Evolutionary conservation across 2,329 filamentous ascomycete genomes (phyloP).

Genomic region (Neonectria ditissima): DNA sequence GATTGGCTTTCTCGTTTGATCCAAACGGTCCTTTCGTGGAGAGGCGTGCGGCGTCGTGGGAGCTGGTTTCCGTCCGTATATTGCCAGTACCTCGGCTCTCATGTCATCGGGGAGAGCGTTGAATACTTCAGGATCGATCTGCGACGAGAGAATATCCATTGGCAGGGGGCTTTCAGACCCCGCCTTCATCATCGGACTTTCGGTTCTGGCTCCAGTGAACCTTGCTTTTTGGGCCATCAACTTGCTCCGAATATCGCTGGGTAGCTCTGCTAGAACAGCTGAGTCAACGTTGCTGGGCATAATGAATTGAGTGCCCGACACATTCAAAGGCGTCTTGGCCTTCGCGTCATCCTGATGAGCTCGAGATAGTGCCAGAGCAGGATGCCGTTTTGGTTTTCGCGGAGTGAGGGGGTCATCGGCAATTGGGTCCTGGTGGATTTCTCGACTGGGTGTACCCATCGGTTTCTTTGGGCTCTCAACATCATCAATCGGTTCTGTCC

Average conservation of each 20-base stretch:
- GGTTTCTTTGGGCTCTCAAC: slow-evolving; percentile 51
- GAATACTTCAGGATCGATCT: slow-evolving; percentile 88
- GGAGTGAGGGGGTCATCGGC: slow-evolving; percentile 66
- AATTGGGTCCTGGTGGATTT: slow-evolving; percentile 62
- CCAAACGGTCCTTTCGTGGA: slow-evolving; percentile 66
- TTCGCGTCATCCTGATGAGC: slow-evolving; percentile 63
- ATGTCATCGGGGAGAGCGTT: slow-evolving; percentile 87
- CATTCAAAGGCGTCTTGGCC: slow-evolving; percentile 78
- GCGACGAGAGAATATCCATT: slow-evolving; percentile 70
- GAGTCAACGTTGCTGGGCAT: slow-evolving; percentile 87
- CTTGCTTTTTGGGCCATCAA: slow-evolving; percentile 70
- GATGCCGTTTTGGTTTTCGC: slow-evolving; percentile 64
- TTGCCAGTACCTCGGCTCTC: slow-evolving; percentile 82
- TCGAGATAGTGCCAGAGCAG: slow-evolving; percentile 64
- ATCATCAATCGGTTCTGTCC: slow-evolving; percentile 65
- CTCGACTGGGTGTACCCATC: slow-evolving; percentile 45
- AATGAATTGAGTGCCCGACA: slow-evolving; percentile 90
- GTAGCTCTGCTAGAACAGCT: slow-evolving; percentile 84
- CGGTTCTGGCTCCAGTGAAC: slow-evolving; percentile 35
- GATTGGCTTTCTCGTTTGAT: slow-evolving; percentile 63
- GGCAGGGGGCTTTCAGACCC: slow-evolving; percentile 57
- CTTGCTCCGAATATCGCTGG: slow-evolving; percentile 82
- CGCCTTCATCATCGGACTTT: slow-evolving; percentile 46
- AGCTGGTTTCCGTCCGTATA: slow-evolving; percentile 65
- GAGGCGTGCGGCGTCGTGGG: slow-evolving; percentile 60